Evolutionary conservation across 148 eudicot species (phyloP).

Genomic region (Spergularia bocconei): DNA sequence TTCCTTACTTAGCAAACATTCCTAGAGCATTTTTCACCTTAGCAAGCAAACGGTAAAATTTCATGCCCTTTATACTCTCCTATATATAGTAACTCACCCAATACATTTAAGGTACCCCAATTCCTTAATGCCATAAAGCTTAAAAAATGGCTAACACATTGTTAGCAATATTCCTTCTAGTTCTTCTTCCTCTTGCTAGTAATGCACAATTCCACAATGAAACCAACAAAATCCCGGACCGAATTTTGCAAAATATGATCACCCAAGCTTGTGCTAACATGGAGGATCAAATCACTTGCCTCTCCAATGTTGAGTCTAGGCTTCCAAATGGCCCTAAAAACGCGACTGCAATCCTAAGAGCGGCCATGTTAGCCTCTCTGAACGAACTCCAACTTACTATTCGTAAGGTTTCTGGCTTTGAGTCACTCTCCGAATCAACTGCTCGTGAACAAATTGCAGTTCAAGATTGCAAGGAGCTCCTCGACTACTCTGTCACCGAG

Average conservation of each 20-base stretch:
- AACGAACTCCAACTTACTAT: slow-evolving; percentile 56
- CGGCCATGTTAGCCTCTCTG: slow-evolving; percentile 62
- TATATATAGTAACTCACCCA: background rate
- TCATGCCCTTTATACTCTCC: slow-evolving; percentile 2
- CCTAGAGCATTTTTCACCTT: slow-evolving; percentile 16
- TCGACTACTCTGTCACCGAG: slow-evolving; percentile 87
- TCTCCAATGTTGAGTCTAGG: slow-evolving; percentile 45
- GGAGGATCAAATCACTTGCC: slow-evolving; percentile 52
- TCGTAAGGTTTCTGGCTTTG: slow-evolving; percentile 44
- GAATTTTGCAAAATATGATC: slow-evolving; percentile 40
- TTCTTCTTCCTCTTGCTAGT: slow-evolving; percentile 15
- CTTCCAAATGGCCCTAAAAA: slow-evolving; percentile 27
- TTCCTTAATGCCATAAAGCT: background rate
- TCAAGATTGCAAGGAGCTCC: slow-evolving; percentile 83
- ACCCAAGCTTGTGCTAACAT: slow-evolving; percentile 45
- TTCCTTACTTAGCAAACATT: slow-evolving; percentile 49
- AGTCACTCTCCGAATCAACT: slow-evolving; percentile 39
- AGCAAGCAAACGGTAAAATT: background rate
- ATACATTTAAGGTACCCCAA: background rate
- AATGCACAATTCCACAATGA: slow-evolving; percentile 10
- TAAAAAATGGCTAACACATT: slow-evolving; percentile 18
- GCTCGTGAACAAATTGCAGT: slow-evolving; percentile 77
- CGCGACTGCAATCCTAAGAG: slow-evolving; percentile 48
- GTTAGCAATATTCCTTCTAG: slow-evolving; percentile 5
- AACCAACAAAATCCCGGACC: slow-evolving; percentile 24